Evolutionary conservation across 1,139 yeast species (phyloP).

Genomic region (Candida smagusa): DNA sequence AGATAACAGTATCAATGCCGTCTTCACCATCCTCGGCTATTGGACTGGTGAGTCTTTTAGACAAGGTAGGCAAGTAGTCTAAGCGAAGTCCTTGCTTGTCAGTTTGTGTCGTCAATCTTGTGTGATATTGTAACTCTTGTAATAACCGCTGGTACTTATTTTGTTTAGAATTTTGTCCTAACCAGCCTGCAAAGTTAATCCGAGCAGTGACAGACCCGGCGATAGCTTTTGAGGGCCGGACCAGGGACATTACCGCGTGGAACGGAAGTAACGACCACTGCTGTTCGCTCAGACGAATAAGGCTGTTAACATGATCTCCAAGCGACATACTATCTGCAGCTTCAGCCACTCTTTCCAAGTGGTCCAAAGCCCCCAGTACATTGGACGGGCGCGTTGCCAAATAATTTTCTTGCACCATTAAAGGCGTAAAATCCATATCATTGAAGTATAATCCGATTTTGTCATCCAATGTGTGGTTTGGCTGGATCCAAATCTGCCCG

Average conservation of each 20-base stretch:
- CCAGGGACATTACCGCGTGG: slow-evolving; percentile 86
- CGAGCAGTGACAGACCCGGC: slow-evolving; percentile 72
- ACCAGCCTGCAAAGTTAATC: slow-evolving; percentile 78
- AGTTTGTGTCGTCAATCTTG: slow-evolving; percentile 75
- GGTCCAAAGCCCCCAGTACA: slow-evolving; percentile 37
- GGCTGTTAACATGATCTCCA: slow-evolving; percentile 75
- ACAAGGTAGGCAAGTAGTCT: slow-evolving; percentile 70
- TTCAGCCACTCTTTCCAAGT: slow-evolving; percentile 59
- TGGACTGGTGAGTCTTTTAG: slow-evolving; percentile 55
- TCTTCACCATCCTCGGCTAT: slow-evolving; percentile 50
- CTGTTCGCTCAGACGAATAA: slow-evolving; percentile 88
- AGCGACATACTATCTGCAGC: slow-evolving; percentile 87
- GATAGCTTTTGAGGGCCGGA: slow-evolving; percentile 72
- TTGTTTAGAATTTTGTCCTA: slow-evolving; percentile 87
- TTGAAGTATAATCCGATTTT: slow-evolving; percentile 88
- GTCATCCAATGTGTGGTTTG: slow-evolving; percentile 64
- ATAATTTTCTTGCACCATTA: slow-evolving; percentile 96
- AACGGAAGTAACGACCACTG: slow-evolving; percentile 95
- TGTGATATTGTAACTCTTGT: slow-evolving; percentile 87
- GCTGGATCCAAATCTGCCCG: slow-evolving; percentile 56
- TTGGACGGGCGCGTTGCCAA: slow-evolving; percentile 58
- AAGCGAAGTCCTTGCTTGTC: slow-evolving; percentile 73
- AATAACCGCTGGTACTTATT: slow-evolving; percentile 75
- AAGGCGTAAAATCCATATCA: slow-evolving; percentile 91
- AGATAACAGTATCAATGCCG: slow-evolving; percentile 65